Conservation (phyloP, 1,284 basidiomycete genomes). For the Ceratobasidium sp. region DNA sequence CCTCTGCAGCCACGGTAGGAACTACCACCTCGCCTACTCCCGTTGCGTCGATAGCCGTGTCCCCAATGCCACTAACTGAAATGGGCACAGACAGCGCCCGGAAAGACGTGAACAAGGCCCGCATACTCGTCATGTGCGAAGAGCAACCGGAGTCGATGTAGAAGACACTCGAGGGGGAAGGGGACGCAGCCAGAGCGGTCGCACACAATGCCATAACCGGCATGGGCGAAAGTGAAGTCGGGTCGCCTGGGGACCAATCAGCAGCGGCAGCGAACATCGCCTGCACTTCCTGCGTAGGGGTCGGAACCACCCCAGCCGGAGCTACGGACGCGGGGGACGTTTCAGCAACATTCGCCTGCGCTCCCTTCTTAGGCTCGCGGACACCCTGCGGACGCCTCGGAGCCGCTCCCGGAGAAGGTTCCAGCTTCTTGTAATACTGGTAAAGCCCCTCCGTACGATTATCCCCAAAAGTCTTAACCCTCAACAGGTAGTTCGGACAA, state of each 20-base stretch:
- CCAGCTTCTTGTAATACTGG: background rate
- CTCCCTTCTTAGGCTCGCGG: background rate
- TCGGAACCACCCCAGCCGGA: background rate
- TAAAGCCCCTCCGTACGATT: background rate
- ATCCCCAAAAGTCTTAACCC: background rate
- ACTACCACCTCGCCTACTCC: background rate
- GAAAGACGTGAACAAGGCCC: background rate
- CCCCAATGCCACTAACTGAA: background rate
- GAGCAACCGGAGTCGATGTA: constrained; percentile 4
- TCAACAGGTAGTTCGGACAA: background rate
- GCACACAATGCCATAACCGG: background rate
- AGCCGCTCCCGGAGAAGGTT: no score
- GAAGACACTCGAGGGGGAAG: background rate
- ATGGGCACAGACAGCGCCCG: background rate
- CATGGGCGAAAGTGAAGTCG: background rate
- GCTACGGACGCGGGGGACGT: background rate
- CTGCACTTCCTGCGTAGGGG: no score
- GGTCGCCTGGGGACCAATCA: no score
- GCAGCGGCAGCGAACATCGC: background rate
- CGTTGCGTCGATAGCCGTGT: background rate
- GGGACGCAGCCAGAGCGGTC: background rate
- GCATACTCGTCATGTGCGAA: background rate
- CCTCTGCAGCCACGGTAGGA: background rate
- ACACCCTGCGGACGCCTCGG: background rate
- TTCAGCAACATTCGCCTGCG: background rate